These are phyloP conservation scores for Candida pseudoglaebosa DNA, from an alignment of 805 yeast species.

Conservation along the genomic window DNA sequence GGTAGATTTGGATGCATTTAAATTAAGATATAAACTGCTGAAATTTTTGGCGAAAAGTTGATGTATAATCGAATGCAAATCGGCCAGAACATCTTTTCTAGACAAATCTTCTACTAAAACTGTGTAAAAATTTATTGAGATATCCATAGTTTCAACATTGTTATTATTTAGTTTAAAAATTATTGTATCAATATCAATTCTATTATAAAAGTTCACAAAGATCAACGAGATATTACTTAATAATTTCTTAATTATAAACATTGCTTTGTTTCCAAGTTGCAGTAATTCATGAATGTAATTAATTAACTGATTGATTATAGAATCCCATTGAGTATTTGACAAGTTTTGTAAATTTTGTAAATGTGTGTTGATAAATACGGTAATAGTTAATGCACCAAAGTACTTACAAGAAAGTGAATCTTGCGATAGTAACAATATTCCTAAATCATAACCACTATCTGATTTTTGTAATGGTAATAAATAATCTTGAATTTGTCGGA, in stretches of 20 bases:
- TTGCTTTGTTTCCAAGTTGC: conserved; percentile 10
- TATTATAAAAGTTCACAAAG: conserved; percentile 35
- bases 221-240: conserved; percentile 51
- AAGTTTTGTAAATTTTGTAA: conserved; percentile 3
- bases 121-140: conserved; percentile 34
- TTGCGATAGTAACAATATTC: conserved; percentile 45
- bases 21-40: background rate
- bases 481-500: conserved; percentile 45
- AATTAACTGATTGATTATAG: conserved; percentile 9
- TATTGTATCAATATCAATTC: conserved; percentile 38
- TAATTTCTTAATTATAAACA: conserved; percentile 53
- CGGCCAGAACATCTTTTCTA: conserved; percentile 24
- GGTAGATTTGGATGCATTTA: background rate
- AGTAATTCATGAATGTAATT: conserved; percentile 3
- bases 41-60: conserved; percentile 25
- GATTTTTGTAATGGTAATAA: conserved; percentile 61
- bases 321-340: conserved; percentile 13
- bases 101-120: conserved; percentile 50
- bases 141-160: conserved; percentile 11
- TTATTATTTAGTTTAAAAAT: background rate
- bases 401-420: conserved; percentile 52
- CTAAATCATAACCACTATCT: conserved; percentile 52
- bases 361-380: conserved; percentile 51
- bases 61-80: conserved; percentile 38
- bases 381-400: conserved; percentile 78